Evolutionary conservation across 306 rosid genomes (phyloP), one percentile per base, ranked within the genome.

Genomic region (Pyrus communis): DNA sequence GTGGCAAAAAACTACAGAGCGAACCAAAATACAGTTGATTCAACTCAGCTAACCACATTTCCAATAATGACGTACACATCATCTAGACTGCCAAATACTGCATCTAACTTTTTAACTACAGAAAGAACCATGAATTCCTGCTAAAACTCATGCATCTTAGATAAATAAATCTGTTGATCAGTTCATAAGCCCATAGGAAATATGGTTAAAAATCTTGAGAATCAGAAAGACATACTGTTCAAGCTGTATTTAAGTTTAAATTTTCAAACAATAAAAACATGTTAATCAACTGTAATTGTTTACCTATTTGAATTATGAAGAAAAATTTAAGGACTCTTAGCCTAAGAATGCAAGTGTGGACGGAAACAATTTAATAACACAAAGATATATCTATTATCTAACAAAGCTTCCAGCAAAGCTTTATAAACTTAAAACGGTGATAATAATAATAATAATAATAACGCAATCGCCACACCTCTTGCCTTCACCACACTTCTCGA

Each of bases 401-500:
- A 12, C 5, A 72, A 14, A 72, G n/a, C 76, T 72, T 46, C 40
- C 21, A n/a, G 5, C 55, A 42, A 40, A 59, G 38, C 8, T 18
- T 21, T 59, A 22, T 38, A 73, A 25, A 35, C 75, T 71, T 4
- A 71, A 71, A 35, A 35, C 19, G 4, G 51, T 25, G 5, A 18
- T 45, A 35, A 14, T 38, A 31, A 25, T 25, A 25, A 25, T 25
- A 28, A 28, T 28, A 65, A 75, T 13, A 52, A 76, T 28, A 57
- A 57, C 27, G 49, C 25, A 62, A 63, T 35, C 14, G 25, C 71
- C 69, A 49, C 79, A 92, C 99, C 98, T 87, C 43, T 78, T 75
- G 97, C 90, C 85, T 72, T 91, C 85, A 96, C 98, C 90, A 85
- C 75, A 84, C 99, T 96, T 70, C 61, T 82, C 79, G 92, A 83